Evolutionary conservation across 495 filamentous ascomycete species (phyloP).

Genomic region (Penicillium atrosanguineum): DNA sequence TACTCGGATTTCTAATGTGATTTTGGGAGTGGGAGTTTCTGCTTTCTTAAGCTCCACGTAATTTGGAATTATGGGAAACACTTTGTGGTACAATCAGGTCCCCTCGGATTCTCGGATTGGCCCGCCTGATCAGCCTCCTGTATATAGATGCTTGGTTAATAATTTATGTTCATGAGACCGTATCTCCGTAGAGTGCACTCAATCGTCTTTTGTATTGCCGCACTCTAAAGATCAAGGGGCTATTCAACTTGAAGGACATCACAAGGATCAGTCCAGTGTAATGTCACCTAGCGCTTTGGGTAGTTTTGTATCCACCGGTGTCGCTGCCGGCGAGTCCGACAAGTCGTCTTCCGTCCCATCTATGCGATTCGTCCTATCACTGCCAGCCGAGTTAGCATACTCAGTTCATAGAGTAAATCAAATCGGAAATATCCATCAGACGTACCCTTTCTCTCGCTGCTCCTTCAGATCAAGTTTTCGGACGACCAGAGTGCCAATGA

Average conservation of each 20-base stretch:
- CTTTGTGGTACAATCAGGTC: neutral
- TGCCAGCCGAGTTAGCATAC: neutral
- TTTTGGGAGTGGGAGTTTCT: neutral
- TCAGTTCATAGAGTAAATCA: neutral
- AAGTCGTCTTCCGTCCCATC: conserved; percentile 1
- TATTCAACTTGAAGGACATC: neutral
- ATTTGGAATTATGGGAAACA: neutral
- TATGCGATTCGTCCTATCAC: neutral
- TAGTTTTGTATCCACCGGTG: conserved; percentile 5
- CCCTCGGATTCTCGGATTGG: neutral
- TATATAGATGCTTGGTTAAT: neutral
- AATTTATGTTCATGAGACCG: neutral
- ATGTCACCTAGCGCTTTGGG: conserved; percentile 1
- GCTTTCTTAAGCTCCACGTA: neutral
- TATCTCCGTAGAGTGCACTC: neutral
- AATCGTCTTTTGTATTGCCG: neutral
- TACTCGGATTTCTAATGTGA: too few relatives aligned
- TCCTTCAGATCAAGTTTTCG: conserved; percentile 41
- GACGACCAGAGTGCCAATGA: conserved; percentile 25
- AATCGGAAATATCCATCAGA: neutral
- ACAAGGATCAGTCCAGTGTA: neutral
- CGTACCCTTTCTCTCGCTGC: conserved; percentile 24
- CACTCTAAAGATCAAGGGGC: neutral
- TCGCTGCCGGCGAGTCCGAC: conserved; percentile 3
- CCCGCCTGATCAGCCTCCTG: neutral